These are phyloP conservation scores for Cadophora malorum DNA, from an alignment of 2,329 filamentous ascomycete species.

Conservation along the genomic window DNA sequence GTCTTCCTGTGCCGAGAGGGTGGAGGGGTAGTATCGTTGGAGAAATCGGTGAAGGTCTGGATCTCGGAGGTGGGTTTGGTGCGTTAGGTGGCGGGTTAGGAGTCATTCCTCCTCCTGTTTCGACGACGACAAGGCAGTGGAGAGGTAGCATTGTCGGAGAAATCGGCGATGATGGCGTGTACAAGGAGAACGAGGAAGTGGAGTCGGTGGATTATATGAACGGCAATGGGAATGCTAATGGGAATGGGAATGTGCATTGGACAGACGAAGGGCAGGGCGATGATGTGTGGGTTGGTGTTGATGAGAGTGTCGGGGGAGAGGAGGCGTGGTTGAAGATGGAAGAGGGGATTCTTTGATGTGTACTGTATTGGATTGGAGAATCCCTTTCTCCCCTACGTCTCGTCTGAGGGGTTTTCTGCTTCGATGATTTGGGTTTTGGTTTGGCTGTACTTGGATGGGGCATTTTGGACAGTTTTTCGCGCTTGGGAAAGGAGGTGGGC, in stretches of 20 bases:
- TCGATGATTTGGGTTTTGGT: not conserved
- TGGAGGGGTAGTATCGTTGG: constrained; percentile 41
- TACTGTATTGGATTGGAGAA: not conserved
- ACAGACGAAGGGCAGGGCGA: not conserved
- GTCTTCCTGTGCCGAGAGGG: constrained; percentile 1
- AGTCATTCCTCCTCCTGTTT: not conserved
- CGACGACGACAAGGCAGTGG: constrained; percentile 9
- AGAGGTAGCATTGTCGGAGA: constrained; percentile 26
- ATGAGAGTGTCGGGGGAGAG: not conserved
- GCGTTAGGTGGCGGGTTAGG: not conserved
- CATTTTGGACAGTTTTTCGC: no score
- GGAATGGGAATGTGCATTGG: not conserved
- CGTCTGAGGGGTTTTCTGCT: not conserved
- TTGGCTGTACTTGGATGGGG: no score
- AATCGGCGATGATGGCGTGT: constrained; percentile 9
- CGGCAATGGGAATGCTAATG: not conserved
- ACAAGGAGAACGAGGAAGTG: not conserved
- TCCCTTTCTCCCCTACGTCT: not conserved
- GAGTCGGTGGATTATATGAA: not conserved
- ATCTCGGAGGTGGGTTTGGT: not conserved
- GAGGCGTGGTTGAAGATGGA: constrained; percentile 9
- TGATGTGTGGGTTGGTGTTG: not conserved
- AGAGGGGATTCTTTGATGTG: not conserved
- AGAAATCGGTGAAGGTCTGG: constrained; percentile 33
- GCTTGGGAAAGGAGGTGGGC: no score